Percentiles rank a stretch among this genome's conserved stretches.
Conservation (phyloP, 1,284 basidiomycete genomes). For the Malassezia vespertilionis region DNA sequence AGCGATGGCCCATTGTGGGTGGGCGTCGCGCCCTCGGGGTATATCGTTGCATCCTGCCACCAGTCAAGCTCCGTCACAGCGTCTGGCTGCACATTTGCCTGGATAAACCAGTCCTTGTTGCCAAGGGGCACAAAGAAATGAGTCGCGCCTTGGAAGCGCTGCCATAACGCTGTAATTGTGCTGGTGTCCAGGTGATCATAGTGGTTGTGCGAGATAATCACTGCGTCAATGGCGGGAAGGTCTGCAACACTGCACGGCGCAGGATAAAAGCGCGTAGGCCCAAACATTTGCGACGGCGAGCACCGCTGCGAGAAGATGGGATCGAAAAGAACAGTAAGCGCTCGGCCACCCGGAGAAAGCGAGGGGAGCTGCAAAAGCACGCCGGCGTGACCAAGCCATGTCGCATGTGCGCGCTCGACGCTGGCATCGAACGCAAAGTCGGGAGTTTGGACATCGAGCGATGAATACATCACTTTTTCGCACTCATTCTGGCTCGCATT, state of each 20-base stretch:
- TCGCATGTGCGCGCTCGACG: constrained; percentile 15
- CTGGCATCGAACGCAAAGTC: constrained; percentile 17
- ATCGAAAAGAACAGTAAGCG: constrained; percentile 34
- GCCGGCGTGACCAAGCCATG: constrained; percentile 43
- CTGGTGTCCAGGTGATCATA: constrained; percentile 43
- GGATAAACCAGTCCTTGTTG: constrained; percentile 34
- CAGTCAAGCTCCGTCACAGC: constrained; percentile 37
- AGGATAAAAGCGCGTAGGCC: constrained; percentile 29
- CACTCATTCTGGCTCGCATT: not conserved
- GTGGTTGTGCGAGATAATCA: constrained; percentile 44
- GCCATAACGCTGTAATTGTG: constrained; percentile 33
- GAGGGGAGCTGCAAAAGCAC: constrained; percentile 33
- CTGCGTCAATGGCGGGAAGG: constrained; percentile 36
- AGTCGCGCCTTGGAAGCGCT: constrained; percentile 18
- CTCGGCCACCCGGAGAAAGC: constrained; percentile 5
- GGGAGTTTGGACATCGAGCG: constrained; percentile 17
- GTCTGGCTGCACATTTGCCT: constrained; percentile 22
- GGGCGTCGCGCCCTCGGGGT: constrained; percentile 1
- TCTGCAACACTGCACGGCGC: constrained; percentile 29
- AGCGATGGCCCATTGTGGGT: not conserved
- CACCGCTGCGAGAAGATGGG: constrained; percentile 43
- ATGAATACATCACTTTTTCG: constrained; percentile 18
- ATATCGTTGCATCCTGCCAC: constrained; percentile 31
- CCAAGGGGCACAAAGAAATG: constrained; percentile 41
- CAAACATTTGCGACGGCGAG: constrained; percentile 36